Base-by-base conservation (phyloP, 768 basidiomycete species). In the Kwoniella dendrophila region DNA sequence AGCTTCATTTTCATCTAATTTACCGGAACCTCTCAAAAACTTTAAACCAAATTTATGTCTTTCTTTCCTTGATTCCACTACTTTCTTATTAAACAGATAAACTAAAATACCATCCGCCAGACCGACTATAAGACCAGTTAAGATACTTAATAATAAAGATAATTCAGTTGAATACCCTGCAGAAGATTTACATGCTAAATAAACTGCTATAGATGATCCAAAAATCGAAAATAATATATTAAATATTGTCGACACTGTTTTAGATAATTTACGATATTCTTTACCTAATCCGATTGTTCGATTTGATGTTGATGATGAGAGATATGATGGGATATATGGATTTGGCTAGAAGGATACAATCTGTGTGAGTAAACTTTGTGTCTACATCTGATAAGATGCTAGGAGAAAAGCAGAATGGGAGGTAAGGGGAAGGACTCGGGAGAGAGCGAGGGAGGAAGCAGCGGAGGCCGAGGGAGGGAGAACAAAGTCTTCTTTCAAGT, bases 151-250 rank as follows among this genome's bases (percentile, higher is more conserved):
- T 20, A 75, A 16, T 1, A 68, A 51, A 4, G 62, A 67, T 6
- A 52, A 62, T 45, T 75, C 74, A 16, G 55, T 24, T 0, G 53
- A 41, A 34, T 69, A 75, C 3, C 74, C 71, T 16, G 71, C 71
- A 11, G 69, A 68, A 12, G 61, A 51, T 1, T 56, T 60, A 5
- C 59, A 54, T 0, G 68, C 74, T 3, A 66, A 56, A 51, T 73
- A 75, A 29, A 75, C 70, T 8, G 74, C 74, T 12, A 48, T 51
- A 14, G 60, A 66, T n/a, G 67, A 61, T 0, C 74, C 74, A 50
- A 75, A 58, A 5, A 72, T 70, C 10, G 69, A 69, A 63, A 75
- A 75, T n/a, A 75, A 52, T 47, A 75, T 64, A 44, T 75, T 75
- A 61, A 75, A 36, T 3, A 51, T 53, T 12, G 71, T 75, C 7